Percentiles rank a stretch among this genome's conserved stretches.
These are phyloP conservation scores for Lactarius indigo DNA, from an alignment of 768 basidiomycete genomes.

Conservation along the genomic window DNA sequence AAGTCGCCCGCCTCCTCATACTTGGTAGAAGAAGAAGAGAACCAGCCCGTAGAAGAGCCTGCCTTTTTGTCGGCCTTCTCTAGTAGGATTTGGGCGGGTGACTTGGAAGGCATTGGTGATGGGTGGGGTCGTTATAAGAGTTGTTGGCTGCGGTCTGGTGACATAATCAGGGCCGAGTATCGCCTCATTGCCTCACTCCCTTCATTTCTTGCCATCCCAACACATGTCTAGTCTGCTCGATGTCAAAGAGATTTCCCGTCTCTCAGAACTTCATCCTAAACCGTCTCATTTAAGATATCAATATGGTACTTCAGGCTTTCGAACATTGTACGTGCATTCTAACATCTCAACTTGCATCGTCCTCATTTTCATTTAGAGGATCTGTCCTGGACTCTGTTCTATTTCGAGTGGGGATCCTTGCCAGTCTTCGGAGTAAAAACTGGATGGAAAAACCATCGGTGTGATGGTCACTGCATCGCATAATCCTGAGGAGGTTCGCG, in stretches of 20 bases:
- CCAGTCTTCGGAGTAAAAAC: conserved; percentile 85
- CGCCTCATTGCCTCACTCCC: neutral
- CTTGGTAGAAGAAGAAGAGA: conserved; percentile 77
- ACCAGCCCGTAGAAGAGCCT: conserved; percentile 80
- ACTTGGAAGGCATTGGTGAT: conserved; percentile 66
- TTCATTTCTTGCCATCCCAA: neutral
- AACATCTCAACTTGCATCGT: neutral
- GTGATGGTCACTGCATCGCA: conserved; percentile 99
- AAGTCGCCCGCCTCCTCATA: conserved; percentile 96
- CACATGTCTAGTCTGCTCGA: conserved; percentile 28
- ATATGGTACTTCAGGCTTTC: conserved; percentile 95
- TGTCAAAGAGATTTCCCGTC: conserved; percentile 43
- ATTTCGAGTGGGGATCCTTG: conserved; percentile 89
- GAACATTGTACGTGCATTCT: conserved; percentile 65
- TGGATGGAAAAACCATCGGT: conserved; percentile 90
- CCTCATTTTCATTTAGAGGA: conserved; percentile 44
- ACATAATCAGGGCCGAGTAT: conserved; percentile 11
- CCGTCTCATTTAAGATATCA: conserved; percentile 66
- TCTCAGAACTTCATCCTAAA: conserved; percentile 66
- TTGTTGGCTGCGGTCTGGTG: neutral
- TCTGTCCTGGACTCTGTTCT: conserved; percentile 81
- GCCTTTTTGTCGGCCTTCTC: conserved; percentile 95
- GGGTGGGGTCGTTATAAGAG: conserved; percentile 6
- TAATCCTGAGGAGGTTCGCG: conserved; percentile 84
- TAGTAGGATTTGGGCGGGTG: conserved; percentile 67